Base-by-base conservation (phyloP, 257 asterid genomes). In the Gynochthodes officinalis region DNA sequence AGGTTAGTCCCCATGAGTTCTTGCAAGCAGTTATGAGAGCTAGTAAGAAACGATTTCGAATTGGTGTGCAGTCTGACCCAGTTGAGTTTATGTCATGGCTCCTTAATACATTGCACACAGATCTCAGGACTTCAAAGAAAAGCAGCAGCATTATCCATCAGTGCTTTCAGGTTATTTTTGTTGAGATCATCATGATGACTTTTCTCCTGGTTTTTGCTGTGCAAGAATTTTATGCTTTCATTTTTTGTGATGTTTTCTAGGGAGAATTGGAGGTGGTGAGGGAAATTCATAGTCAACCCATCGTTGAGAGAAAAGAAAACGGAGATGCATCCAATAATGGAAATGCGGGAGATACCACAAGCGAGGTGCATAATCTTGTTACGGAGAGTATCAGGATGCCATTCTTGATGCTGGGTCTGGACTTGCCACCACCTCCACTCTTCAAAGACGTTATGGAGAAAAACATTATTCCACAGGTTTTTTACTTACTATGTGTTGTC, bases 1-100 rank as follows among this genome's bases (percentile, higher is more conserved):
- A 95, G 99, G 99, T 95, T 81, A 95, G 99, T 81, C 98, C 99
- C 1, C 99, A 95, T 74, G 98, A 95, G 77, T 95, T 95, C 82
- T 84, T 95, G 74, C 98, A 95, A 82, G 97, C 97, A 16, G 97
- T 95, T 61, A 95, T 92, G 98, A 87, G 85, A 82, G 93, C 96
- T 46, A 95, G 99, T 76, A 87, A 90, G 73, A 95, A 95, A 73
- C 89, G 80, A 62, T 95, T 90, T 77, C 88, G 91, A 40, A 95
- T 95, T 61, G 99, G 98, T 68, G 82, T 82, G 9, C 99, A 95
- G 79, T 92, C 98, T 42, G 99, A 95, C 81, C 99, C 99, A 9
- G 98, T 92, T 67, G 97, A 90, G 73, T 95, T 95, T 77, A 95
- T 92, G 88, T 87, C 97, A 16, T 95, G 99, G 99, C 94, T 95